Percentiles rank a stretch among this genome's conserved stretches.
Evolutionary conservation across 805 yeast genomes (phyloP).

Genomic region (Sporopachydermia quercuum): DNA sequence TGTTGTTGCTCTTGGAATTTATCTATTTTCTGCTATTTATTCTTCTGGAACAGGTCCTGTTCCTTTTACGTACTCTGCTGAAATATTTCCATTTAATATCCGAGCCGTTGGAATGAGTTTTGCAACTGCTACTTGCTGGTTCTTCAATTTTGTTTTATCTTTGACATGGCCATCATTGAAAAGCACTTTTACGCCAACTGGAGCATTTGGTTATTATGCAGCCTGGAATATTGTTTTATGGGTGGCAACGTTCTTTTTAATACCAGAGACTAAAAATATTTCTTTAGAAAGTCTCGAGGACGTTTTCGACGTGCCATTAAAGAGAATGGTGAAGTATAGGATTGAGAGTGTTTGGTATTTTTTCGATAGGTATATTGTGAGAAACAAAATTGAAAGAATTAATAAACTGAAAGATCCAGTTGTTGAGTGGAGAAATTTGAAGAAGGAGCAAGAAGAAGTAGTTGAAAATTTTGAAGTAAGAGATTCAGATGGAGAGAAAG

Average conservation of each 20-base stretch:
- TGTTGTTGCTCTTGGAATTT: constrained; percentile 57
- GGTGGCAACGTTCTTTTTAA: constrained; percentile 35
- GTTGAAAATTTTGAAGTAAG: no score
- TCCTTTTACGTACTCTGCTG: constrained; percentile 81
- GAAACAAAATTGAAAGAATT: no score
- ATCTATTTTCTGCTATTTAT: constrained; percentile 56
- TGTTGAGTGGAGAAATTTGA: no score
- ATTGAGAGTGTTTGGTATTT: constrained; percentile 17
- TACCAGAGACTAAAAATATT: constrained; percentile 41
- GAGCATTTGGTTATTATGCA: constrained; percentile 83
- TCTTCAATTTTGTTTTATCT: constrained; percentile 43
- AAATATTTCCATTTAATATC: constrained; percentile 63
- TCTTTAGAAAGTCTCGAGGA: constrained; percentile 69
- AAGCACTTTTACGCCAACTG: constrained; percentile 55
- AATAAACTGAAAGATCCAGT: no score
- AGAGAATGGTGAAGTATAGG: constrained; percentile 38
- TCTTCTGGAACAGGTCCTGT: constrained; percentile 85
- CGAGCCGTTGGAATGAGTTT: constrained; percentile 72
- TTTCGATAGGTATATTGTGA: no score
- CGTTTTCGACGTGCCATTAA: constrained; percentile 43
- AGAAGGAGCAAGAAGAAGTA: no score
- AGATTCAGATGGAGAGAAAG: no score
- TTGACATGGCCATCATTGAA: constrained; percentile 69
- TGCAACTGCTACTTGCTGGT: constrained; percentile 50
- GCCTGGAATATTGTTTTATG: constrained; percentile 72